Conservation (phyloP, 495 filamentous ascomycete genomes). For the Physcia stellaris region DNA sequence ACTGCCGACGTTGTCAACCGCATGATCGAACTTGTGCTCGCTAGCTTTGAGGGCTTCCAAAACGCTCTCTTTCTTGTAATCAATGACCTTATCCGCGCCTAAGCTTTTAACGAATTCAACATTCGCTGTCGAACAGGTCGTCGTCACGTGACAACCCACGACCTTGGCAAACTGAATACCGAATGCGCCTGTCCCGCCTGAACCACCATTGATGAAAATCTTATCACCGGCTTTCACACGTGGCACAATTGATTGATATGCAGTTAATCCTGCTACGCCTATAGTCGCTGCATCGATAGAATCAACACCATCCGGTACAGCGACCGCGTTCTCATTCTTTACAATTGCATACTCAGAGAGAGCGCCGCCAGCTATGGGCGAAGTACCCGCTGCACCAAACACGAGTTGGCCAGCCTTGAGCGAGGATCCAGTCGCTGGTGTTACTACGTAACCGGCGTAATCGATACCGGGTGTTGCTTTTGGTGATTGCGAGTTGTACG, state of each 20-base stretch:
- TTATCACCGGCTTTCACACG: conserved; percentile 30
- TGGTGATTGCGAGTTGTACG: conserved; percentile 25
- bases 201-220: conserved; percentile 47
- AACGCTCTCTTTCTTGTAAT: conserved; percentile 38
- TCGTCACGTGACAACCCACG: conserved; percentile 37
- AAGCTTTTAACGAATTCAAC: conserved; percentile 34
- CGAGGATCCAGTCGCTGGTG: not conserved
- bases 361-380: conserved; percentile 32
- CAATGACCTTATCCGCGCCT: conserved; percentile 45
- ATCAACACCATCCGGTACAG: conserved; percentile 28
- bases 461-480: conserved; percentile 46
- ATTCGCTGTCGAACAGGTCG: conserved; percentile 36
- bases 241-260: conserved; percentile 37
- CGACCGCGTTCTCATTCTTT: conserved; percentile 8
- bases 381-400: conserved; percentile 32
- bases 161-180: conserved; percentile 45
- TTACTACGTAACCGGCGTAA: conserved; percentile 45
- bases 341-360: conserved; percentile 39
- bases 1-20: conserved; percentile 40
- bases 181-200: conserved; percentile 37
- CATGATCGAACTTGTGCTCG: conserved; percentile 30
- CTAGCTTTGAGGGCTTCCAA: conserved; percentile 27
- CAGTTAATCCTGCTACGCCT: conserved; percentile 33
- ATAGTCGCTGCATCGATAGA: conserved; percentile 26
- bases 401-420: conserved; percentile 40